Evolutionary conservation across 495 filamentous ascomycete species (phyloP).

Genomic region (Aspergillus sclerotioniger): DNA sequence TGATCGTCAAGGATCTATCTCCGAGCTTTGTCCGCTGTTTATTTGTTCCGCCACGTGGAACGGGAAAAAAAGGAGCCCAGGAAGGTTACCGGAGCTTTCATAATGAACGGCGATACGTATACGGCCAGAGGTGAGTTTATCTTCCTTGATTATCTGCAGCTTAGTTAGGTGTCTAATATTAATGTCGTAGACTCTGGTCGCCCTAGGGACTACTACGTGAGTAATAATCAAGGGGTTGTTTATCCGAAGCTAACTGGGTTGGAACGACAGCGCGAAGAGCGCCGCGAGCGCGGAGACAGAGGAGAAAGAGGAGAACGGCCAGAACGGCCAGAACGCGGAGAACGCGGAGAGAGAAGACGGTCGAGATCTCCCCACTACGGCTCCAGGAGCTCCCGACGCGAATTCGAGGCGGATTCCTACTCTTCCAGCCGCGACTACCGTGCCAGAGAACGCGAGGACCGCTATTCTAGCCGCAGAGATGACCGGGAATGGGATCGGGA

Average conservation of each 20-base stretch:
- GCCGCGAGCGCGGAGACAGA: constrained; percentile 49
- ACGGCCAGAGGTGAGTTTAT: constrained; percentile 66
- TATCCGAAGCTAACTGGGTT: constrained; percentile 3
- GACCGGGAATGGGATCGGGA: constrained; percentile 73
- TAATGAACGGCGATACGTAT: constrained; percentile 87
- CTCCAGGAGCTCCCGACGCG: constrained; percentile 57
- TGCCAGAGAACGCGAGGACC: constrained; percentile 86
- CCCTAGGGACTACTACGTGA: constrained; percentile 72
- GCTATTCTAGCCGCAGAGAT: constrained; percentile 66
- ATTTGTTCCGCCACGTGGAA: not conserved
- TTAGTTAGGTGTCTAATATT: constrained; percentile 19
- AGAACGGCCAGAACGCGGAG: constrained; percentile 53
- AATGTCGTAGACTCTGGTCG: constrained; percentile 60
- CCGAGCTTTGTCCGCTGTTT: not conserved
- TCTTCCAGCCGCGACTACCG: constrained; percentile 86
- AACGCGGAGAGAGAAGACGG: constrained; percentile 62
- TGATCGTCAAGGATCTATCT: not conserved
- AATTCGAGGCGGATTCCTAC: constrained; percentile 81
- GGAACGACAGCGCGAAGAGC: constrained; percentile 50
- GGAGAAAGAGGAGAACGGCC: constrained; percentile 50
- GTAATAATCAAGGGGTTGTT: constrained; percentile 22
- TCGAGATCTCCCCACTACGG: constrained; percentile 73
- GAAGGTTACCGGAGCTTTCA: constrained; percentile 27
- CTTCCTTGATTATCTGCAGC: constrained; percentile 1
- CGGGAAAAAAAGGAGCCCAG: constrained; percentile 1